Conservation (phyloP, 768 basidiomycete genomes). For the Boletus sp. region DNA sequence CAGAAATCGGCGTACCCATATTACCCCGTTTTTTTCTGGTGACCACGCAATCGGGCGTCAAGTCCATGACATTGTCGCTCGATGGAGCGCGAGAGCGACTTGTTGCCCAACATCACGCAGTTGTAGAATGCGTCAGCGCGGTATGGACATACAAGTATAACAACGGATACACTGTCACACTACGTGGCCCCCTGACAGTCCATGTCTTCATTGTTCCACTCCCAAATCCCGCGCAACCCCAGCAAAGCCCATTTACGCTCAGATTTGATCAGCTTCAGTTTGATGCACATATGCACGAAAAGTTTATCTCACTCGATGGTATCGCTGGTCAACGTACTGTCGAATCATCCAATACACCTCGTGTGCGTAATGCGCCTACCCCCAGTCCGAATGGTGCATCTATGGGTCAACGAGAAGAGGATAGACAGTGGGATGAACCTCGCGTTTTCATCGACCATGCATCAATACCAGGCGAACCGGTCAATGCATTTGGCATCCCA, state of each 20-base stretch:
- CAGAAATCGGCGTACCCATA: slow-evolving; percentile 80
- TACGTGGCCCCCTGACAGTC: slow-evolving; percentile 72
- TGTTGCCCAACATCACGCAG: slow-evolving; percentile 42
- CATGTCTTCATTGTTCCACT: slow-evolving; percentile 47
- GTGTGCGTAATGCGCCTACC: slow-evolving; percentile 32
- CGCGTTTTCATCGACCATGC: slow-evolving; percentile 57
- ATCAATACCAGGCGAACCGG: slow-evolving; percentile 76
- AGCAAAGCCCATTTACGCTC: slow-evolving; percentile 35
- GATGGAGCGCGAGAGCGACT: slow-evolving; percentile 74
- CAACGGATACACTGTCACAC: slow-evolving; percentile 76
- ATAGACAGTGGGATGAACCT: slow-evolving; percentile 67
- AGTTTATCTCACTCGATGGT: slow-evolving; percentile 65
- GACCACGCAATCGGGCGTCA: slow-evolving; percentile 81
- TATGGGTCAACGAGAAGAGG: slow-evolving; percentile 43
- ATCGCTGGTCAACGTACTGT: slow-evolving; percentile 50
- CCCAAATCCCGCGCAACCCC: slow-evolving; percentile 16
- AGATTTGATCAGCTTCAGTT: slow-evolving; percentile 76
- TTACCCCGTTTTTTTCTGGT: slow-evolving; percentile 84
- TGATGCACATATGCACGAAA: slow-evolving; percentile 71
- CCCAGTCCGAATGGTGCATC: slow-evolving; percentile 33
- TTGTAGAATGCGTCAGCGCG: slow-evolving; percentile 71
- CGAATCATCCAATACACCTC: slow-evolving; percentile 42
- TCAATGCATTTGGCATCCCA: slow-evolving; percentile 86
- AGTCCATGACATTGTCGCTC: slow-evolving; percentile 76
- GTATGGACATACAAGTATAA: slow-evolving; percentile 81